These are phyloP conservation scores for Apophysomyces variabilis DNA, from an alignment of 371 early-diverging fungal genomes.

Conservation along the genomic window DNA sequence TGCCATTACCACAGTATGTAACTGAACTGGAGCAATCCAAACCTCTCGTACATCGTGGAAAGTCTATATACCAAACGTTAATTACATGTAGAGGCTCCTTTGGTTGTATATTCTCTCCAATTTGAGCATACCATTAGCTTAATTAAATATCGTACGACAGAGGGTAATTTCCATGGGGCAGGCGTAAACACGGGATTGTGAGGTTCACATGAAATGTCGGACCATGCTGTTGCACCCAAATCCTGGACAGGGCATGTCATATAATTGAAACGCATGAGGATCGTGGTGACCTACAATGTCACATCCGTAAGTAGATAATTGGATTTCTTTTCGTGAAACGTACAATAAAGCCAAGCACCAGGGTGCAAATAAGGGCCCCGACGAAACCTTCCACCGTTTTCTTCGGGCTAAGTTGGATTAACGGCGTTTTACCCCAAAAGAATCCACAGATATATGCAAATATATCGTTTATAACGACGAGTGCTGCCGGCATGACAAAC, in stretches of 20 bases:
- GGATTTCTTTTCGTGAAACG: slow-evolving; percentile 12
- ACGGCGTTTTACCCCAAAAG: slow-evolving; percentile 92
- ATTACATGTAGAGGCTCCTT: slow-evolving; percentile 6
- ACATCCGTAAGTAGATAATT: neutral
- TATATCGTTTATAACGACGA: slow-evolving; percentile 98
- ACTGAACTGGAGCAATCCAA: slow-evolving; percentile 83
- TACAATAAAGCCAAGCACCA: slow-evolving; percentile 86
- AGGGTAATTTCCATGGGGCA: slow-evolving; percentile 46
- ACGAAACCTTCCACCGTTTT: slow-evolving; percentile 99
- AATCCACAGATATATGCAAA: slow-evolving; percentile 98
- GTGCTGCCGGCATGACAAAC: slow-evolving; percentile 87
- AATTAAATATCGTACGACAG: slow-evolving; percentile 25
- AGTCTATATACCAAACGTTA: slow-evolving; percentile 22
- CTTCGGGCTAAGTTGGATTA: slow-evolving; percentile 96
- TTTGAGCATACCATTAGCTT: slow-evolving; percentile 28
- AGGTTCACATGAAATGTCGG: slow-evolving; percentile 49
- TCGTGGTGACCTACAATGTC: slow-evolving; percentile 36
- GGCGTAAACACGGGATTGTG: slow-evolving; percentile 54
- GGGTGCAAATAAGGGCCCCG: slow-evolving; percentile 91
- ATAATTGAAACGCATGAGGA: slow-evolving; percentile 72
- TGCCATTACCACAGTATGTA: slow-evolving; percentile 90
- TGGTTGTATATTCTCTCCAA: no score
- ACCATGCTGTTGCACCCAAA: slow-evolving; percentile 53
- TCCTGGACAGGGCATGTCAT: slow-evolving; percentile 86
- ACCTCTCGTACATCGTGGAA: slow-evolving; percentile 38